These are phyloP conservation scores for Boletus pseudopeckii DNA, from an alignment of 768 basidiomycete species.

Conservation along the genomic window DNA sequence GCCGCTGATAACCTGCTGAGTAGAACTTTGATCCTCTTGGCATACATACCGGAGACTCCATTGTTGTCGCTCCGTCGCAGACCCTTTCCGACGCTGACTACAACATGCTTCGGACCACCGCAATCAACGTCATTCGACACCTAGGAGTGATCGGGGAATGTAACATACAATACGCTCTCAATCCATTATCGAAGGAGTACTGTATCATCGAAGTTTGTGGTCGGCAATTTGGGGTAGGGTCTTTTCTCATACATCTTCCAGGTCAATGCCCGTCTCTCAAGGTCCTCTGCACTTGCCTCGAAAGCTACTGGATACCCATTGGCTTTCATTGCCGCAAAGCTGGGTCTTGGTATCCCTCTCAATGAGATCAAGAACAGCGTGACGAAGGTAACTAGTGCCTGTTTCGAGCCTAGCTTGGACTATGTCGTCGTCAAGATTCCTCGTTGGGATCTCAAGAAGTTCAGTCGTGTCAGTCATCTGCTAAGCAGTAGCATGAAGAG, in stretches of 20 bases:
- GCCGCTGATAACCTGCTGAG: not conserved
- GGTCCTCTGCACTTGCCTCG: constrained; percentile 95
- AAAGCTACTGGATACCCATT: constrained; percentile 98
- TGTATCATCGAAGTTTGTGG: constrained; percentile 89
- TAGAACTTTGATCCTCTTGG: constrained; percentile 99
- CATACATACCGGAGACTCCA: constrained; percentile 98
- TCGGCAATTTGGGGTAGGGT: not conserved
- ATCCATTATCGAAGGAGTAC: constrained; percentile 92
- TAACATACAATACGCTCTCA: constrained; percentile 98
- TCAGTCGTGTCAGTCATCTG: constrained; percentile 85
- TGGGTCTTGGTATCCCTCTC: constrained; percentile 94
- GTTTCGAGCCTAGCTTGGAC: constrained; percentile 97
- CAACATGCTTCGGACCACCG: constrained; percentile 98
- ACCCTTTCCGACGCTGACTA: constrained; percentile 99
- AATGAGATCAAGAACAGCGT: constrained; percentile 98
- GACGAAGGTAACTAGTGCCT: constrained; percentile 93
- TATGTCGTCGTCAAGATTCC: constrained; percentile 99
- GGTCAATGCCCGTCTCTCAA: constrained; percentile 96
- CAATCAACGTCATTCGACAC: constrained; percentile 98
- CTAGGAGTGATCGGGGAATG: constrained; percentile 97
- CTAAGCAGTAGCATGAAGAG: constrained; percentile 98
- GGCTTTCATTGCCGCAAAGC: constrained; percentile 97
- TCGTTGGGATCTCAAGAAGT: constrained; percentile 99
- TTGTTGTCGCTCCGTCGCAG: constrained; percentile 96
- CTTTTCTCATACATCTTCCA: constrained; percentile 19